These are phyloP conservation scores for Marchantia paleacea DNA, from an alignment of 225 moss, liverwort and hornwort species.

Conservation along the genomic window DNA sequence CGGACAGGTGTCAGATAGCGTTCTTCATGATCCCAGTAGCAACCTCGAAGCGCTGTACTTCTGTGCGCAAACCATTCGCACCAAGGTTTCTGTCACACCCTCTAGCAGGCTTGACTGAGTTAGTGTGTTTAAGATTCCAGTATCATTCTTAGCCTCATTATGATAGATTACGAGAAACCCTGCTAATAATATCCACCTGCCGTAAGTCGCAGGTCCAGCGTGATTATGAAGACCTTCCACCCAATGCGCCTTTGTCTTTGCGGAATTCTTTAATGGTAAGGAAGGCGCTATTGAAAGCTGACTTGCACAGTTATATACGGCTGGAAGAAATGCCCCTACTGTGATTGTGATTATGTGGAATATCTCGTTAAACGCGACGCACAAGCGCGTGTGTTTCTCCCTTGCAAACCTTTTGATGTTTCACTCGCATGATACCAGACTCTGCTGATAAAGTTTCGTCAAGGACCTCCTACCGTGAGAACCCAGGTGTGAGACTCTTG, in stretches of 20 bases:
- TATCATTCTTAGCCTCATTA: constrained; percentile 23
- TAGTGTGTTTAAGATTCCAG: neutral
- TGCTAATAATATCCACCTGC: neutral
- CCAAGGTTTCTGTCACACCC: constrained; percentile 59
- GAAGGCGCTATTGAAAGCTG: neutral
- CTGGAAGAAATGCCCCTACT: neutral
- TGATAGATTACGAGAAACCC: too few species aligned
- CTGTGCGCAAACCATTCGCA: constrained; percentile 91
- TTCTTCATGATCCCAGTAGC: constrained; percentile 86
- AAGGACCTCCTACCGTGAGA: constrained; percentile 77
- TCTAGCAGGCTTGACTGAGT: neutral
- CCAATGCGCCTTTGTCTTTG: constrained; percentile 77
- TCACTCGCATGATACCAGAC: constrained; percentile 50
- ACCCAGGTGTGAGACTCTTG: constrained; percentile 63
- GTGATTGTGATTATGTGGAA: neutral
- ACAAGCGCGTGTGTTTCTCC: neutral
- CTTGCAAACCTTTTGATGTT: constrained; percentile 22
- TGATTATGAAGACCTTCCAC: constrained; percentile 95
- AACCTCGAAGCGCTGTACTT: constrained; percentile 83
- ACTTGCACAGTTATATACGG: neutral
- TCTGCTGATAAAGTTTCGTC: constrained; percentile 81
- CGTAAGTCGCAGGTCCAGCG: constrained; percentile 70
- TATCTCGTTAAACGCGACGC: neutral
- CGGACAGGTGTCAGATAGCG: constrained; percentile 78
- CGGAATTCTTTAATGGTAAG: constrained; percentile 90